A percentile compares a stretch with the other conserved stretches of the same genome.
Evolutionary conservation across 768 basidiomycete genomes (phyloP).

Genomic region (Macrocybe gigantea): DNA sequence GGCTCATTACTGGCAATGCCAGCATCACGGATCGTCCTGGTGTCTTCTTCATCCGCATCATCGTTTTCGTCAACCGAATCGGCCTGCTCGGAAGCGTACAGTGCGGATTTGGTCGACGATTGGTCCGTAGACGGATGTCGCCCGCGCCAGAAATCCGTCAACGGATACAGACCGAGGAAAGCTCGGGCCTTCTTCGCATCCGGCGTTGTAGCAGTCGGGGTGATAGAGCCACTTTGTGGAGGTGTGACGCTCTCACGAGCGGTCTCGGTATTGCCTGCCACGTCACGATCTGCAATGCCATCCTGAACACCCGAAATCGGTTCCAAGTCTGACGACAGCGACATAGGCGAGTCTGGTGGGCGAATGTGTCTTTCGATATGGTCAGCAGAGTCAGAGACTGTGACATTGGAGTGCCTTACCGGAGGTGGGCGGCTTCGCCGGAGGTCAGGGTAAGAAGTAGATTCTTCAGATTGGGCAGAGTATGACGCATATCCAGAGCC

Average conservation of each 20-base stretch:
- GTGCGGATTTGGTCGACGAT: constrained; percentile 8
- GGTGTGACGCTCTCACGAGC: constrained; percentile 22
- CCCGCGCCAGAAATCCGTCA: constrained; percentile 57
- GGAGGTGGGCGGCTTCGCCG: constrained; percentile 45
- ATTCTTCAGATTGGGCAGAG: constrained; percentile 94
- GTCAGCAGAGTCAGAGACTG: constrained; percentile 12
- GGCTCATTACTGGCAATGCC: neutral
- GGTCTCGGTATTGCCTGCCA: too few relatives aligned
- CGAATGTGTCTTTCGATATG: constrained; percentile 9
- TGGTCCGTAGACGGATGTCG: constrained; percentile 50
- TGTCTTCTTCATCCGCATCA: constrained; percentile 33
- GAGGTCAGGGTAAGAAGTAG: constrained; percentile 80
- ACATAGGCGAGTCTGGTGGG: constrained; percentile 19
- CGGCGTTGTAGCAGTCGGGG: constrained; percentile 40
- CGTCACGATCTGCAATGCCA: too few relatives aligned
- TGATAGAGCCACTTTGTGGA: constrained; percentile 49
- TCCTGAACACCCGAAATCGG: neutral
- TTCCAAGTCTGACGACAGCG: constrained; percentile 18
- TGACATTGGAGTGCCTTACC: constrained; percentile 31
- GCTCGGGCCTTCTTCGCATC: constrained; percentile 30
- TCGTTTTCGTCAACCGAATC: constrained; percentile 10
- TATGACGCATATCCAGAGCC: constrained; percentile 91
- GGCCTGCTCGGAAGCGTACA: constrained; percentile 8
- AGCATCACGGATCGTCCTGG: constrained; percentile 29
- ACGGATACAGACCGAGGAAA: constrained; percentile 57